Conservation (phyloP, 345 rosid species). For the Mangifera indica region DNA sequence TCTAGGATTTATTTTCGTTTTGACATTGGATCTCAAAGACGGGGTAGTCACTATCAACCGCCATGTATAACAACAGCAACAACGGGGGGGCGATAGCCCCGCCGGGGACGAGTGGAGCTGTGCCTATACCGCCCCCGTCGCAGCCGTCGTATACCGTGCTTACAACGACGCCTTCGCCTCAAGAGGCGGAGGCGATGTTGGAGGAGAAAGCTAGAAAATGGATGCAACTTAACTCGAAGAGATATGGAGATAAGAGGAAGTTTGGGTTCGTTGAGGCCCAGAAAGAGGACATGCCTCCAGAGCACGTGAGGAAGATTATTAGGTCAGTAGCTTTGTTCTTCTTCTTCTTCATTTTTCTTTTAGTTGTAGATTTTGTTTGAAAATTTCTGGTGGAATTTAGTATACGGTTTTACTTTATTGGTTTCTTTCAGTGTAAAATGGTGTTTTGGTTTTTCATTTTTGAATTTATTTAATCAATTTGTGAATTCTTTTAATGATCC, state of each 20-base stretch:
- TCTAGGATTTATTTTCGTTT: constrained; percentile 17
- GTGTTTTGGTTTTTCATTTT: not conserved
- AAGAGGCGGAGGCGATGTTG: constrained; percentile 77
- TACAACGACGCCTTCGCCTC: constrained; percentile 49
- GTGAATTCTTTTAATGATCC: not conserved
- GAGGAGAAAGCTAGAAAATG: constrained; percentile 98
- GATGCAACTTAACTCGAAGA: constrained; percentile 93
- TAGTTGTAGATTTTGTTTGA: not conserved
- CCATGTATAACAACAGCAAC: constrained; percentile 49
- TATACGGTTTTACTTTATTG: not conserved
- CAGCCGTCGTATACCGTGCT: constrained; percentile 90
- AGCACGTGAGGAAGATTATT: constrained; percentile 94
- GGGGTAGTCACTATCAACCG: not conserved
- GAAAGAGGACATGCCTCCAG: constrained; percentile 99
- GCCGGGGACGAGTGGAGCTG: constrained; percentile 76
- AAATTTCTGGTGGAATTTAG: not conserved
- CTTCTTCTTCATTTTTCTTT: not conserved
- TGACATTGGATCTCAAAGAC: constrained; percentile 1
- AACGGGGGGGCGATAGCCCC: constrained; percentile 55
- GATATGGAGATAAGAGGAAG: constrained; percentile 94
- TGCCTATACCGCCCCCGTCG: constrained; percentile 67
- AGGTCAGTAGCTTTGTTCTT: constrained; percentile 36
- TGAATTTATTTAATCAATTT: not conserved
- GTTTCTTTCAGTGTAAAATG: not conserved
- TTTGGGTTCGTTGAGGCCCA: constrained; percentile 98